phyloP scores from a whole-genome alignment of 1,284 basidiomycete genomes.

The Tetrapyrgos nigripes region DNA sequence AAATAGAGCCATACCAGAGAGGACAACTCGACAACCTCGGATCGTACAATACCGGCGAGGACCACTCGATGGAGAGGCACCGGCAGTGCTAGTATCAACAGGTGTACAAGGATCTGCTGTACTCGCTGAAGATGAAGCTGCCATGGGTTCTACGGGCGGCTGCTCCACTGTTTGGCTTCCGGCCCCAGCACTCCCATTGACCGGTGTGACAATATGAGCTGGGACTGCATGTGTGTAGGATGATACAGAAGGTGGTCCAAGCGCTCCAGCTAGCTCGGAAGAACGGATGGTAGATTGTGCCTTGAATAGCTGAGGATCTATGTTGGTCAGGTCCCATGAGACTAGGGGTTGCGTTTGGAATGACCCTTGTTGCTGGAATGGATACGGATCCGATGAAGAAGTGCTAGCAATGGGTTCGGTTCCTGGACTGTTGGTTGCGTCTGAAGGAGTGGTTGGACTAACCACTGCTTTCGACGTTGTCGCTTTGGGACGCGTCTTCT shows the following conservation, averaged over 20 bases:
- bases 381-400: too few species aligned
- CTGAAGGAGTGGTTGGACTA: background rate
- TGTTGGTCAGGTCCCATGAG: slow-evolving; percentile 25
- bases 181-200: too few species aligned
- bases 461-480: background rate
- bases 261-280: slow-evolving; percentile 49
- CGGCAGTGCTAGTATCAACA: too few species aligned
- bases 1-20: slow-evolving; percentile 28
- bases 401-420: too few species aligned
- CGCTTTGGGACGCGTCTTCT: background rate
- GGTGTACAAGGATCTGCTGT: background rate
- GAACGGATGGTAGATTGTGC: slow-evolving; percentile 26
- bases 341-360: background rate
- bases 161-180: too few species aligned
- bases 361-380: background rate
- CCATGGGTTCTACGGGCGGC: too few species aligned
- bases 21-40: slow-evolving; percentile 56
- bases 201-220: too few species aligned
- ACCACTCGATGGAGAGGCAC: background rate
- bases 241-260: slow-evolving; percentile 35
- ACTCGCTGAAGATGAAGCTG: too few species aligned
- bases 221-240: too few species aligned
- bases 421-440: background rate
- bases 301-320: slow-evolving; percentile 42
- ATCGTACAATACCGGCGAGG: slow-evolving; percentile 53